Conservation (phyloP, 2,329 filamentous ascomycete species). For the Fusarium compactum region DNA sequence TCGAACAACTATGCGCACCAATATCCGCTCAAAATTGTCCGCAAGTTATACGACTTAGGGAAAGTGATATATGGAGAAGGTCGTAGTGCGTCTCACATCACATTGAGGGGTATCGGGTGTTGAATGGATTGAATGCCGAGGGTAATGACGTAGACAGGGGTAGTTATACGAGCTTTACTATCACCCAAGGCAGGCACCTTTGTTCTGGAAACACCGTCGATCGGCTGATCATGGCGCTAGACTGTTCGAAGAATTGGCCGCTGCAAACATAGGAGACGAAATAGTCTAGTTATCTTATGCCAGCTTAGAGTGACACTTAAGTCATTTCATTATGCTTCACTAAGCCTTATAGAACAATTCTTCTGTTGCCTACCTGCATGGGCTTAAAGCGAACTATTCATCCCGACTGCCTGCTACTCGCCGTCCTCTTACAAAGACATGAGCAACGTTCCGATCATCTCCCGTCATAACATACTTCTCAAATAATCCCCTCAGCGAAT, state of each 20-base stretch:
- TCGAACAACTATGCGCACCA: slow-evolving; percentile 20
- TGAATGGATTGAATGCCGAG: neutral
- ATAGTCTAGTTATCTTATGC: no score
- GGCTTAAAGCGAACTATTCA: neutral
- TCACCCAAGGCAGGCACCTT: no score
- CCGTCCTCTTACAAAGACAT: slow-evolving; percentile 6
- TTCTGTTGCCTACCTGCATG: no score
- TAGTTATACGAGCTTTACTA: neutral
- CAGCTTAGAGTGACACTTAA: no score
- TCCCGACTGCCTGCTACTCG: neutral
- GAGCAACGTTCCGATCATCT: slow-evolving; percentile 19
- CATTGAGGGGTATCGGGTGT: neutral
- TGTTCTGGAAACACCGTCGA: neutral
- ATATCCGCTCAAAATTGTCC: neutral
- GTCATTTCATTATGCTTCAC: no score
- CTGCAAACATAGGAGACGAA: no score
- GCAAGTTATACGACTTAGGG: neutral
- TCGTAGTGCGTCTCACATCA: neutral
- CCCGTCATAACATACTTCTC: slow-evolving; percentile 29
- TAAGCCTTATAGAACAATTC: no score
- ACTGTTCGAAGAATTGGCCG: no score
- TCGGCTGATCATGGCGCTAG: no score
- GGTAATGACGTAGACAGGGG: neutral
- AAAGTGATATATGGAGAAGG: neutral
- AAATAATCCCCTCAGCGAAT: slow-evolving; percentile 5